Evolutionary conservation across 305 asterid species (phyloP), one percentile per base, ranked within the genome.

Genomic region (Fraxinus nigra): DNA sequence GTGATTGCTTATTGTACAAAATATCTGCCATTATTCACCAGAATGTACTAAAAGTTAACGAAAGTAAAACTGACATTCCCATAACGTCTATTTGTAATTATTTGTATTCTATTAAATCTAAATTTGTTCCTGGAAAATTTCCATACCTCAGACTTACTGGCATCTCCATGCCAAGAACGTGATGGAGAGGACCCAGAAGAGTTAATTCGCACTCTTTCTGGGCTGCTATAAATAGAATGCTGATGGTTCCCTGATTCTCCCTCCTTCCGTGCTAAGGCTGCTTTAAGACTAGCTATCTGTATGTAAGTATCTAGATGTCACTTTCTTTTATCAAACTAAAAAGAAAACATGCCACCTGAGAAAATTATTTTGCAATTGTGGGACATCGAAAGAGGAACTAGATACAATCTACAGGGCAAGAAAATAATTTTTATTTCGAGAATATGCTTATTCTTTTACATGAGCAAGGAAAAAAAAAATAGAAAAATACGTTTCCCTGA

Each of bases 231-330:
- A 80, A 75, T 78, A 26, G 89, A 87, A 77, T 82, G 79, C 72
- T 82, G 87, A 82, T 78, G 78, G 20, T 26, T 85, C 6, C 80
- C 67, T 0, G 56, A 70, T 51, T 90, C 89, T 79, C 89, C 97
- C 38, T 94, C 97, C 87, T 90, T 94, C 82, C 87, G 88, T 77
- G 90, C 87, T 85, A 96, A 88, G 78, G 98, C 98, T 11, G 94
- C 93, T 91, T 92, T 94, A 54, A 96, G 97, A 81, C 74, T 85
- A 84, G 95, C 91, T 83, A 94, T 86, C 99, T 95, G 94, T 84
- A 86, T 37, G 79, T 69, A 80, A 81, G 74, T 40, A 54, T 34
- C 84, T 3, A 37, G 46, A 7, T 22, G 40, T 78, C 70, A 61
- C 48, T 69, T 67, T 67, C 72, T 26, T 54, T 20, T 26, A 40